Base-by-base conservation (phyloP, 2,329 filamentous ascomycete genomes). In the Arthrinium phaeospermum region DNA sequence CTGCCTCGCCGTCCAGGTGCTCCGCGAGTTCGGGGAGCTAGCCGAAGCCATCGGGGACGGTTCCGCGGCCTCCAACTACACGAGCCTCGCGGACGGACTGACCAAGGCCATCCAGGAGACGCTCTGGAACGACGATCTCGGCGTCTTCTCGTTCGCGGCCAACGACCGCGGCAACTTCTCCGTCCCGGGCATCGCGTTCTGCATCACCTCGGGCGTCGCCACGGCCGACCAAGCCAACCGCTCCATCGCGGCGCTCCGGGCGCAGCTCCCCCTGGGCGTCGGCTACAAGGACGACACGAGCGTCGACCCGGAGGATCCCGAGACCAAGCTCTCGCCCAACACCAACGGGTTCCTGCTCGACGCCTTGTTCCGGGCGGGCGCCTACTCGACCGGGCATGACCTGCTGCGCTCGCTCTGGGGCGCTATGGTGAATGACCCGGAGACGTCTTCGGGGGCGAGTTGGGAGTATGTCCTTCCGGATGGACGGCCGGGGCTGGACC, bases 381-480 rank as follows among this genome's bases (percentile, higher is more conserved):
- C 74, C 19, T 79, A 75, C 5, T 74, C 76, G 3, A 72, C 77
- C 0, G 78, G 75, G 3, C 76, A 73, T 2, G 75, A 79, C 30
- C 77, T 86, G 1, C 77, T 86, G 0, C 76, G 81, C 37, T 77
- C 76, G 8, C 77, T 85, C 16, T 86, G 85, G 85, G 77, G 79
- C 2, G 78, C 79, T 4, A 86, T 86, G 85, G 73, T 85, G 0
- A 78, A 74, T 5, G 77, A 84, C 41, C 71, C 80, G 7, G 71
- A 78, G 45, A 82, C 81, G 72, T 78, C 78, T 34, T 82, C 81
- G 1, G 85, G 84, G 7, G 79, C 84, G 8, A 81, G 79, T 24
- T 87, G 85, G 84, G 85, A 87, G 73, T 86, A 86, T 64, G 77
- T 85, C 1, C 78, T 80, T 51, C 79, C 81, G 0, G 78, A 82